These are phyloP conservation scores for Kuraishia borneana DNA, from an alignment of 805 yeast species.

Conservation along the genomic window DNA sequence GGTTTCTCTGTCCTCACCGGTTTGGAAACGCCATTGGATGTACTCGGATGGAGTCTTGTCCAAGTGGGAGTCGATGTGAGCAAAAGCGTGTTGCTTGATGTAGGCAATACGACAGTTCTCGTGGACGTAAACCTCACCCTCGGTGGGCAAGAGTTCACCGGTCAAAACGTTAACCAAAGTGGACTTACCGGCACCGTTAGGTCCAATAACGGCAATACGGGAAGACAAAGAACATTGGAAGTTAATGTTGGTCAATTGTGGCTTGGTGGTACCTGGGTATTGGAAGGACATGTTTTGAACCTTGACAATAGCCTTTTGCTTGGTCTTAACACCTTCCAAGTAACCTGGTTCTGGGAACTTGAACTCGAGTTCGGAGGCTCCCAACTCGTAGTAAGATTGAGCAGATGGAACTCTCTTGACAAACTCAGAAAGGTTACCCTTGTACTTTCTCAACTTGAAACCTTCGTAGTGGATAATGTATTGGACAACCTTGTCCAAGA, in stretches of 20 bases:
- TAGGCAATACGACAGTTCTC: slow-evolving; percentile 99
- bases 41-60: slow-evolving; percentile 99
- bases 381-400: slow-evolving; percentile 95
- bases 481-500: slow-evolving; percentile 95
- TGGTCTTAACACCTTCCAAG: slow-evolving; percentile 99
- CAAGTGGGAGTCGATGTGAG: slow-evolving; percentile 96
- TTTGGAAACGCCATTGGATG: slow-evolving; percentile 99
- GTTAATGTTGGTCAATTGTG: slow-evolving; percentile 82
- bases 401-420: slow-evolving; percentile 99
- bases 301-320: slow-evolving; percentile 99
- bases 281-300: slow-evolving; percentile 97
- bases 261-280: slow-evolving; percentile 97
- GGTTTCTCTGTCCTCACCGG: slow-evolving; percentile 99
- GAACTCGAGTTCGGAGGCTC: slow-evolving; percentile 96
- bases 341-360: slow-evolving; percentile 99
- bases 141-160: slow-evolving; percentile 98
- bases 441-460: slow-evolving; percentile 98
- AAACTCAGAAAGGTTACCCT: slow-evolving; percentile 98
- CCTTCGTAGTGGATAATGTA: slow-evolving; percentile 99
- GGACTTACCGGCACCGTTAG: slow-evolving; percentile 99
- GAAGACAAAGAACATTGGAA: slow-evolving; percentile 99
- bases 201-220: slow-evolving; percentile 99
- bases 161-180: slow-evolving; percentile 97
- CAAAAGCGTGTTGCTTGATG: slow-evolving; percentile 99
- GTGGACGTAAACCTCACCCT: slow-evolving; percentile 98